A percentile compares a stretch with the other conserved stretches of the same genome.
These are phyloP conservation scores for Priceomyces carsonii DNA, from an alignment of 805 yeast species.

Conservation along the genomic window DNA sequence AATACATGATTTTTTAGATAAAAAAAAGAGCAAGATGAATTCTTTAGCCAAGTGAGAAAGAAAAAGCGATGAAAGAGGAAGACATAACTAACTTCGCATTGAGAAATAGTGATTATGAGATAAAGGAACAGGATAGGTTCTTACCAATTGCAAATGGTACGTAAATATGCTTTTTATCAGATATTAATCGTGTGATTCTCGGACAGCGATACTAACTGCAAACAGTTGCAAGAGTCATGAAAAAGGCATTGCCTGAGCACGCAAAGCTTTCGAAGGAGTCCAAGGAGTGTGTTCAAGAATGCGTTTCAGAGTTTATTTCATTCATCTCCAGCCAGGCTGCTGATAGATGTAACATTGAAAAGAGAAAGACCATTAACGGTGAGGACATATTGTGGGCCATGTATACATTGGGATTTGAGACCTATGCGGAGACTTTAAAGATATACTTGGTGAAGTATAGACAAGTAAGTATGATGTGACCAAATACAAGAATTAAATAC, in stretches of 20 bases:
- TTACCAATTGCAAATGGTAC: slow-evolving; percentile 46
- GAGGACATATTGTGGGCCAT: slow-evolving; percentile 73
- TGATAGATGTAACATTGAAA: slow-evolving; percentile 69
- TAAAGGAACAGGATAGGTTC: slow-evolving; percentile 45
- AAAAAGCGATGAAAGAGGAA: slow-evolving; percentile 2
- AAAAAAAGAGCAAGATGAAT: background rate
- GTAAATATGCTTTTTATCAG: slow-evolving; percentile 11
- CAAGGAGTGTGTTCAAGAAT: slow-evolving; percentile 78
- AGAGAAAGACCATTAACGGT: slow-evolving; percentile 75
- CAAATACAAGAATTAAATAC: slow-evolving; percentile 5
- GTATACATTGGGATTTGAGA: slow-evolving; percentile 73
- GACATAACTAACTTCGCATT: slow-evolving; percentile 6
- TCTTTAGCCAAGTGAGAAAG: background rate
- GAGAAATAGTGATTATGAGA: slow-evolving; percentile 39
- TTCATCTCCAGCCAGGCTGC: slow-evolving; percentile 81
- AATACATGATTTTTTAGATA: slow-evolving; percentile 1
- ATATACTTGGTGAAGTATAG: slow-evolving; percentile 50
- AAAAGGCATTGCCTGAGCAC: slow-evolving; percentile 65
- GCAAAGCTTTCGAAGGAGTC: slow-evolving; percentile 82
- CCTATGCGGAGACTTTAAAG: slow-evolving; percentile 74
- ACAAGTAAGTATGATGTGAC: slow-evolving; percentile 9
- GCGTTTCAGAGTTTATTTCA: slow-evolving; percentile 80
- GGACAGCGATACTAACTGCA: slow-evolving; percentile 10
- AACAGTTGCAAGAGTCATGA: slow-evolving; percentile 70
- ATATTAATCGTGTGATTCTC: background rate